Percentiles rank a stretch among this genome's conserved stretches.
Conservation (phyloP, 345 rosid genomes). For the Boechera divaricarpa region DNA sequence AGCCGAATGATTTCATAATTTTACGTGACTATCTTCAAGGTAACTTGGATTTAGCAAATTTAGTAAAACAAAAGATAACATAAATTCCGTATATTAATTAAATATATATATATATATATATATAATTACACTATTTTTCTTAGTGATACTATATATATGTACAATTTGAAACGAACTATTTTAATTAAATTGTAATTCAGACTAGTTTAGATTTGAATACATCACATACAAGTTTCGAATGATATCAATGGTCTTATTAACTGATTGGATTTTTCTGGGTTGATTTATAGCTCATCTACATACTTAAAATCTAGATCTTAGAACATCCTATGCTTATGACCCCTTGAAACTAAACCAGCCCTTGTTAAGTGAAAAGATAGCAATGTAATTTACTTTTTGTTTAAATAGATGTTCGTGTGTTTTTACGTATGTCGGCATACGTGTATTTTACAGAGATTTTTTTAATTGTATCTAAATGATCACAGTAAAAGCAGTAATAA, state of each 20-base stretch:
- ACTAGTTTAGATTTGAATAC: neutral
- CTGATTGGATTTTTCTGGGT: neutral
- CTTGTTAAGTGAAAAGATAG: neutral
- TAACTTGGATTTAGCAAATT: neutral
- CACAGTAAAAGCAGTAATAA: constrained; percentile 2
- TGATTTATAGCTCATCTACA: no score
- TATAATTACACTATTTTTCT: neutral
- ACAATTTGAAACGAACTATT: neutral
- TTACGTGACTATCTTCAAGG: neutral
- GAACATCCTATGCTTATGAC: neutral
- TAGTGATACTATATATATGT: neutral
- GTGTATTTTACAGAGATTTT: neutral
- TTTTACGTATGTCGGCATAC: constrained; percentile 21
- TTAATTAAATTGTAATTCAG: neutral
- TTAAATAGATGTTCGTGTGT: neutral
- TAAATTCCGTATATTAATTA: neutral
- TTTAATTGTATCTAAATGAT: constrained; percentile 16
- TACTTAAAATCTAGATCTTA: no score
- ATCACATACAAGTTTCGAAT: neutral
- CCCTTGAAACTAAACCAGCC: neutral
- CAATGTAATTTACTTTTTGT: neutral
- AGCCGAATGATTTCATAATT: neutral
- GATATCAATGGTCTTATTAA: neutral
- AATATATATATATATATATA: no score
- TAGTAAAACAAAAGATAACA: neutral